phyloP scores from a whole-genome alignment of 2,329 filamentous ascomycete species.

The Cordyceps cateniannulata region DNA sequence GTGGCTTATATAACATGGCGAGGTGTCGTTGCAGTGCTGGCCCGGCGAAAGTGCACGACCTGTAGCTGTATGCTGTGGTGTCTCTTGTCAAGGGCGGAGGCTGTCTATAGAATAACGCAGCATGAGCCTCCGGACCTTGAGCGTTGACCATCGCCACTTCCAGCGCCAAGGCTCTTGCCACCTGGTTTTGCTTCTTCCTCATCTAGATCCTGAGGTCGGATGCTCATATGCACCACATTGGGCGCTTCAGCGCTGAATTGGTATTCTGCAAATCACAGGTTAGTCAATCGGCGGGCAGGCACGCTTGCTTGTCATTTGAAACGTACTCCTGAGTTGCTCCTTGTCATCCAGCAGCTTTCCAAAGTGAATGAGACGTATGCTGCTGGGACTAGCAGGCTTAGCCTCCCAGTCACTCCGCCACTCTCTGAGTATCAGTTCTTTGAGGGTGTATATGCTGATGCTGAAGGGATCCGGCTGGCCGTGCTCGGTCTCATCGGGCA shows the following conservation, averaged over 20 bases:
- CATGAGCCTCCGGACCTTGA: constrained; percentile 36
- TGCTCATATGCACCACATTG: constrained; percentile 92
- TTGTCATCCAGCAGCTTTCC: constrained; percentile 89
- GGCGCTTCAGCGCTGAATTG: constrained; percentile 66
- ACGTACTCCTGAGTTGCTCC: constrained; percentile 71
- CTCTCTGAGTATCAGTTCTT: constrained; percentile 87
- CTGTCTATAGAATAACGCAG: constrained; percentile 44
- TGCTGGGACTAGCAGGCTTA: constrained; percentile 77
- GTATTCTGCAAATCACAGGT: constrained; percentile 53
- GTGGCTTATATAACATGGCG: background rate
- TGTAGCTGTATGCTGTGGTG: background rate
- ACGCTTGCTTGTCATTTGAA: constrained; percentile 9
- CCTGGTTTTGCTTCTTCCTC: constrained; percentile 69
- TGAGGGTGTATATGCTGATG: constrained; percentile 89
- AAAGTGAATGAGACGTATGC: constrained; percentile 87
- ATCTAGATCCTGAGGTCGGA: constrained; percentile 79
- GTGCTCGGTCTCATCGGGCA: constrained; percentile 56
- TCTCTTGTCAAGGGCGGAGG: background rate
- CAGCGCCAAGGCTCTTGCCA: constrained; percentile 43
- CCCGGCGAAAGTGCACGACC: background rate
- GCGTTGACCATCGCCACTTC: constrained; percentile 33
- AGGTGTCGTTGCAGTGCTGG: background rate
- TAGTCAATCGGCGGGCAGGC: background rate
- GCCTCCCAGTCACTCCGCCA: constrained; percentile 91
- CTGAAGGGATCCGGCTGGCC: constrained; percentile 71